These are phyloP conservation scores for Myxozyma geophila DNA, from an alignment of 805 yeast species.

Conservation along the genomic window DNA sequence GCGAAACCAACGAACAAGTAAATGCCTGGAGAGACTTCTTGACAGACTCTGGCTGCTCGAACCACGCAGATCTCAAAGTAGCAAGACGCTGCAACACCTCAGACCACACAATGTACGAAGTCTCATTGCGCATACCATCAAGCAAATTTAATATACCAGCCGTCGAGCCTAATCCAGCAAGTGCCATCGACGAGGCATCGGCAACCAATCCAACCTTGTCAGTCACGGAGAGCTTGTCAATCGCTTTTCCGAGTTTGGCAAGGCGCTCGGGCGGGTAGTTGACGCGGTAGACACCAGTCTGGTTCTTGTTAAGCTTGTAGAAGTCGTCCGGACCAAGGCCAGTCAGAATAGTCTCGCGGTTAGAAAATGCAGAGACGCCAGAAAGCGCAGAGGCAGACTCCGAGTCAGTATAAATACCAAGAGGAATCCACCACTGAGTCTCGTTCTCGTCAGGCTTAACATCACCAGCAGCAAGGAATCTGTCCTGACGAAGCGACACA, in stretches of 20 bases:
- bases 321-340: conserved; percentile 45
- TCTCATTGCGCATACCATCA: conserved; percentile 53
- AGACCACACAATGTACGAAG: conserved; percentile 65
- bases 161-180: conserved; percentile 71
- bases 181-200: conserved; percentile 73
- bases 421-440: conserved; percentile 56
- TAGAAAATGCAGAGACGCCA: conserved; percentile 39
- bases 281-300: conserved; percentile 76
- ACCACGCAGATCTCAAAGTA: conserved; percentile 44
- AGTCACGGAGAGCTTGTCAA: conserved; percentile 63
- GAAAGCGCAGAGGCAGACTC: conserved; percentile 34
- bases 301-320: conserved; percentile 73
- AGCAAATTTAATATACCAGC: conserved; percentile 63
- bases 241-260: conserved; percentile 58
- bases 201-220: conserved; percentile 81
- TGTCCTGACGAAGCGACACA: conserved; percentile 66
- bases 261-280: conserved; percentile 72
- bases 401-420: conserved; percentile 40
- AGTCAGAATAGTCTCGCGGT: conserved; percentile 38
- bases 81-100: conserved; percentile 54
- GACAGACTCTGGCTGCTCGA: conserved; percentile 47
- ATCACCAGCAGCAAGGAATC: conserved; percentile 78
- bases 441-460: conserved; percentile 75
- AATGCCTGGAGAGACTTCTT: conserved; percentile 57
- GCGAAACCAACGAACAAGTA: conserved; percentile 56